Evolutionary conservation across 768 basidiomycete species (phyloP).

Genomic region (Postia placenta): DNA sequence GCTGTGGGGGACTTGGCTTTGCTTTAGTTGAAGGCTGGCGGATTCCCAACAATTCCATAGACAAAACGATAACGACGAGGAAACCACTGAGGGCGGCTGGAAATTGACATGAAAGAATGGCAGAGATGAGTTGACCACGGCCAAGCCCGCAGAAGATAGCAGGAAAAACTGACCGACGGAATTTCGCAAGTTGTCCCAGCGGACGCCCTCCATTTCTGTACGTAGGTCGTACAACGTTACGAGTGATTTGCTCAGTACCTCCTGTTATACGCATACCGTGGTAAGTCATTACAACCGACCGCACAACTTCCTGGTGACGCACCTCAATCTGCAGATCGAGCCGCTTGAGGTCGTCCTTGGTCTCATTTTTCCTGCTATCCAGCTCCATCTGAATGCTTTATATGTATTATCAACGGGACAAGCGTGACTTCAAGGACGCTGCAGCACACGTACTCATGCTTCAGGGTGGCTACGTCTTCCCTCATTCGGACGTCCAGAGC

Average conservation of each 20-base stretch:
- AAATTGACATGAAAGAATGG: not conserved
- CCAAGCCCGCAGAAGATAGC: not conserved
- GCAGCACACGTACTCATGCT: slow-evolving; percentile 73
- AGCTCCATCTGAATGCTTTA: slow-evolving; percentile 92
- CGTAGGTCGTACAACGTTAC: slow-evolving; percentile 73
- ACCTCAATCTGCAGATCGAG: slow-evolving; percentile 86
- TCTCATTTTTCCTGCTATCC: slow-evolving; percentile 89
- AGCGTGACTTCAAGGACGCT: not conserved
- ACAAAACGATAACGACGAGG: slow-evolving; percentile 59
- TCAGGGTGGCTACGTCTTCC: slow-evolving; percentile 81
- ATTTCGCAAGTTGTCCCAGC: slow-evolving; percentile 85
- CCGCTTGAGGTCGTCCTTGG: slow-evolving; percentile 74
- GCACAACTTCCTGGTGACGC: too few relatives aligned
- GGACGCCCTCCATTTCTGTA: slow-evolving; percentile 77
- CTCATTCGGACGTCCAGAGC: slow-evolving; percentile 85
- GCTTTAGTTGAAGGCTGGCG: slow-evolving; percentile 12
- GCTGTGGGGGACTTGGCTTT: slow-evolving; percentile 31
- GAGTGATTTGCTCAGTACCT: slow-evolving; percentile 68
- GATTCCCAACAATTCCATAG: slow-evolving; percentile 54
- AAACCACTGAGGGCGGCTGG: slow-evolving; percentile 42
- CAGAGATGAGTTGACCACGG: not conserved
- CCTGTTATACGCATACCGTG: slow-evolving; percentile 38
- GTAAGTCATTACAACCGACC: not conserved
- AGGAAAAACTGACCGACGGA: slow-evolving; percentile 55
- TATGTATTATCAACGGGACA: slow-evolving; percentile 1